phyloP scores from a whole-genome alignment of 768 basidiomycete genomes.

The Termitomyces heimii region DNA sequence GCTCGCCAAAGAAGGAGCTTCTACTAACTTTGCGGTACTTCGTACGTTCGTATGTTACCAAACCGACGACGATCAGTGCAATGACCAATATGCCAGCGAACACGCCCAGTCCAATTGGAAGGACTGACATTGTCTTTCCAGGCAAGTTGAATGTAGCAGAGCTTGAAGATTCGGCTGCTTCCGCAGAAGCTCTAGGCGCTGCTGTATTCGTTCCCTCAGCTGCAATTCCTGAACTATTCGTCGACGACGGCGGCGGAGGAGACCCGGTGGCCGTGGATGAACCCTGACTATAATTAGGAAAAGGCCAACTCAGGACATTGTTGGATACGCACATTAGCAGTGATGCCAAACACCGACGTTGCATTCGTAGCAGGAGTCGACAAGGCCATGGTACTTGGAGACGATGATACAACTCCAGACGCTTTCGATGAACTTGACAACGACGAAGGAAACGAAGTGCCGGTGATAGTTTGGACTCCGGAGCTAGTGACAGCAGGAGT shows the following conservation, averaged over 20 bases:
- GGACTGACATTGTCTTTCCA: constrained; percentile 66
- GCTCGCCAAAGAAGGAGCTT: not conserved
- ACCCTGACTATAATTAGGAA: constrained; percentile 6
- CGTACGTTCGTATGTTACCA: constrained; percentile 85
- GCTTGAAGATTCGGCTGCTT: constrained; percentile 26
- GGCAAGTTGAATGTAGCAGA: constrained; percentile 54
- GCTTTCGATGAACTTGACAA: constrained; percentile 8
- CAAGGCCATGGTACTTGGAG: not conserved
- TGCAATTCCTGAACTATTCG: constrained; percentile 7
- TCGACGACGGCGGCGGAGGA: constrained; percentile 12
- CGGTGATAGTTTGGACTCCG: constrained; percentile 5
- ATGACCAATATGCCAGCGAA: constrained; percentile 85
- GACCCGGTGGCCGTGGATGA: constrained; percentile 11
- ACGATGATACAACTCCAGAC: not conserved
- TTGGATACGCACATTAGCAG: constrained; percentile 10
- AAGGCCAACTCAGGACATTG: not conserved
- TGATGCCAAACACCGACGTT: constrained; percentile 4
- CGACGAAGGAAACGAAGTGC: constrained; percentile 10
- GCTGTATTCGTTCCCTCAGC: constrained; percentile 11
- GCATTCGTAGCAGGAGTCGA: not conserved
- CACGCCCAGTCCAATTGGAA: constrained; percentile 79
- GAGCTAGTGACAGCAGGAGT: not conserved
- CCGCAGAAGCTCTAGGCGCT: constrained; percentile 17
- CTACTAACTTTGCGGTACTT: constrained; percentile 74
- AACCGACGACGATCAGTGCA: constrained; percentile 71